Evolutionary conservation across 2,329 filamentous ascomycete species (phyloP), one percentile per base, ranked within the genome.

Genomic region (Knufia petricola): DNA sequence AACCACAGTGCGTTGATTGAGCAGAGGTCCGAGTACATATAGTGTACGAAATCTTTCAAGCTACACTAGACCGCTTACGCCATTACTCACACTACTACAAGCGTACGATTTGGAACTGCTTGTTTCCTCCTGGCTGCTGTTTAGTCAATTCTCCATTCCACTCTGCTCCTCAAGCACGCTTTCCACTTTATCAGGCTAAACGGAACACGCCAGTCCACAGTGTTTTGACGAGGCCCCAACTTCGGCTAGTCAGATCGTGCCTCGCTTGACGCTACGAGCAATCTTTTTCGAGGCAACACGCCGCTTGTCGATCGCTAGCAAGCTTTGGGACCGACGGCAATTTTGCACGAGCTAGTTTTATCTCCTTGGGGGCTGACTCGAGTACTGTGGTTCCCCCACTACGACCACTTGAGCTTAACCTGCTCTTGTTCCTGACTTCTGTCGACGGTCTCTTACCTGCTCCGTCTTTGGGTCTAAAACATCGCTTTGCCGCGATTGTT

Each of bases 401-500:
- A 46, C 54, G 42, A 48, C 42, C 31, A 21, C 34, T 40, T 53
- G 51, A 50, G 52, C 51, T 51, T 51, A 46, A 54, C 38, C 44
- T 37, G 28, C 49, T 42, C 50, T 53, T 46, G 54, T 52, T 39
- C 39, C 46, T 49, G 50, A 37, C 40, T 45, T 46, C 41, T n/a
- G 31, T 52, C 52, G 48, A 51, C 50, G 42, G 50, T 49, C 28
- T 51, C 46, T 52, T 52, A 49, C 56, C 38, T 51, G 50, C 54
- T 37, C 56, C 56, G 56, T 55, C 50, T 40, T 50, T 53, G 43
- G 52, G 48, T 50, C 53, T 54, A 58, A 53, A 50, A 42, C 23
- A 39, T 39, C 32, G 44, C 49, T 52, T 52, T 55, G 55, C 55
- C 56, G 55, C 55, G 54, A 46, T 52, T 30, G 47, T 41, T 51